Evolutionary conservation across 495 filamentous ascomycete genomes (phyloP).

Genomic region (Neurospora terricola): DNA sequence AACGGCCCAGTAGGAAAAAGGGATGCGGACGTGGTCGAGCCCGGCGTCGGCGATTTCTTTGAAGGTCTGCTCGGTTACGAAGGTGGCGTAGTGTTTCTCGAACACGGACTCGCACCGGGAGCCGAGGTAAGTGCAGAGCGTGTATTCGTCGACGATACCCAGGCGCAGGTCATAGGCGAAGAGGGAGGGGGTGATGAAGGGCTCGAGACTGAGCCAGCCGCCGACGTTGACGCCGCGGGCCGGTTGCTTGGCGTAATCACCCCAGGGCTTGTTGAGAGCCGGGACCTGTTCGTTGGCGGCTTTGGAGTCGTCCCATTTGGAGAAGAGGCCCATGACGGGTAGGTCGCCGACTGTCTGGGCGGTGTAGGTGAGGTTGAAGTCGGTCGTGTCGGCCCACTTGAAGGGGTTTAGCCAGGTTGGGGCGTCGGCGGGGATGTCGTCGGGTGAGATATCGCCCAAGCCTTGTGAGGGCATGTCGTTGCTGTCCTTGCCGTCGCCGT

Average conservation of each 20-base stretch:
- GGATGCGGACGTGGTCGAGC: slow-evolving; percentile 92
- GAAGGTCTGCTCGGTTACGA: slow-evolving; percentile 77
- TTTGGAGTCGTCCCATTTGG: slow-evolving; percentile 75
- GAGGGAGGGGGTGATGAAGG: slow-evolving; percentile 88
- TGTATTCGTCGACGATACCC: slow-evolving; percentile 81
- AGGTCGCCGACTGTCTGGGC: slow-evolving; percentile 74
- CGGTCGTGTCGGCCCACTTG: slow-evolving; percentile 82
- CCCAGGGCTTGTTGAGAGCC: slow-evolving; percentile 60
- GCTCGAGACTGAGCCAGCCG: slow-evolving; percentile 90
- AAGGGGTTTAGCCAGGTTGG: slow-evolving; percentile 83
- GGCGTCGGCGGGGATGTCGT: slow-evolving; percentile 56
- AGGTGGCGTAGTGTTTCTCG: slow-evolving; percentile 84
- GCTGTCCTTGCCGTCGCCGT: slow-evolving; percentile 8
- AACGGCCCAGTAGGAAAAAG: slow-evolving; percentile 92
- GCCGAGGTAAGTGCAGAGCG: slow-evolving; percentile 61
- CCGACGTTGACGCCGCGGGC: slow-evolving; percentile 89
- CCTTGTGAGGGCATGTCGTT: slow-evolving; percentile 36
- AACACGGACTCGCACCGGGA: slow-evolving; percentile 48
- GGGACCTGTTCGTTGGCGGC: slow-evolving; percentile 72
- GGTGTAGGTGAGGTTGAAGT: slow-evolving; percentile 94
- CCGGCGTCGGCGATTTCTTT: slow-evolving; percentile 76
- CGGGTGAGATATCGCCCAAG: slow-evolving; percentile 47
- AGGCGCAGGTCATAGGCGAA: slow-evolving; percentile 60
- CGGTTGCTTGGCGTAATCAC: slow-evolving; percentile 65
- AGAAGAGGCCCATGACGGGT: slow-evolving; percentile 80